Evolutionary conservation across 2,329 filamentous ascomycete species (phyloP).

Genomic region (Paramyrothecium sp.): DNA sequence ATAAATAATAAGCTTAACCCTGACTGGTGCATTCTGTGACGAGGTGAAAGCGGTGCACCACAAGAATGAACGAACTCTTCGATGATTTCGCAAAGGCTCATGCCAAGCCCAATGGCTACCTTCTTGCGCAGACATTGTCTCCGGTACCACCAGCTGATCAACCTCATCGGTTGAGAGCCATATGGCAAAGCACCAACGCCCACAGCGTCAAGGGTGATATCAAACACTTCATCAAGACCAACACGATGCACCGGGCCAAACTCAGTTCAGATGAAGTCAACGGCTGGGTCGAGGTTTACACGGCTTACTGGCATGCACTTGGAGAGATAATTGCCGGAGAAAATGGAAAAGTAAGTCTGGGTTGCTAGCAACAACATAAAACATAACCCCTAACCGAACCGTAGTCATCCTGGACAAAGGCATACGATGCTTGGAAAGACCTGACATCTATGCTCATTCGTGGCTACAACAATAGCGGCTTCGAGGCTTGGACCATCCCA

Average conservation of each 20-base stretch:
- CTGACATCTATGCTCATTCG: slow-evolving; percentile 73
- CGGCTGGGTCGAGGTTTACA: slow-evolving; percentile 87
- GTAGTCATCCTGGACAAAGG: slow-evolving; percentile 70
- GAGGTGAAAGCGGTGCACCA: background rate
- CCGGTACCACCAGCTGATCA: slow-evolving; percentile 65
- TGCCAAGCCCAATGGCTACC: slow-evolving; percentile 63
- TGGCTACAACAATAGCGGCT: slow-evolving; percentile 73
- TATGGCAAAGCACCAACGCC: slow-evolving; percentile 70
- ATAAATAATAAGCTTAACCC: no score
- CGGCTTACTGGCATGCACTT: slow-evolving; percentile 79
- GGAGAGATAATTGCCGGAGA: slow-evolving; percentile 65
- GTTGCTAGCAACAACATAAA: background rate
- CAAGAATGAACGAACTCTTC: slow-evolving; percentile 70
- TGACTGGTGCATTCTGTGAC: background rate
- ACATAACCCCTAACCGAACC: slow-evolving; percentile 11
- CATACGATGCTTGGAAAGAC: slow-evolving; percentile 89
- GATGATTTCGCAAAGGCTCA: slow-evolving; percentile 71
- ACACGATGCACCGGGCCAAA: slow-evolving; percentile 48
- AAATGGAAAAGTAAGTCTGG: slow-evolving; percentile 31
- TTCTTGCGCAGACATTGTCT: slow-evolving; percentile 71
- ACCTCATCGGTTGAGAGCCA: slow-evolving; percentile 63
- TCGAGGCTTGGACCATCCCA: slow-evolving; percentile 90
- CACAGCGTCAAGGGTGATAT: slow-evolving; percentile 68
- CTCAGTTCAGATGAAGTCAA: slow-evolving; percentile 66
- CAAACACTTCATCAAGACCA: slow-evolving; percentile 67